Evolutionary conservation across 2,329 filamentous ascomycete genomes (phyloP).

Genomic region (Cordyceps militaris): DNA sequence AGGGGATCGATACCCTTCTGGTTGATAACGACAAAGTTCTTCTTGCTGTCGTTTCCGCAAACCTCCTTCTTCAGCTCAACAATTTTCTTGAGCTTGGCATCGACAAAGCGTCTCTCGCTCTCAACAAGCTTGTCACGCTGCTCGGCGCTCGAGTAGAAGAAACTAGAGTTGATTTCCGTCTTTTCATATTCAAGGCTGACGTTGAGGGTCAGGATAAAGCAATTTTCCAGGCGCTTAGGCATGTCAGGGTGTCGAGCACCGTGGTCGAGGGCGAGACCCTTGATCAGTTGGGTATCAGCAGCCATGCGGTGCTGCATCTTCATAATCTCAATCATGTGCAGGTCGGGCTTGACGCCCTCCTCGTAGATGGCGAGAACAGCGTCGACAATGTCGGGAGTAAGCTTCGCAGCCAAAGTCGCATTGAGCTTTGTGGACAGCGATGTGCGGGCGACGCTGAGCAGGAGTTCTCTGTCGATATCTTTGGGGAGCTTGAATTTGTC

Average conservation of each 20-base stretch:
- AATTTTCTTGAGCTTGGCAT: conserved; percentile 94
- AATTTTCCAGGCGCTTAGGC: conserved; percentile 94
- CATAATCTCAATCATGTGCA: conserved; percentile 99
- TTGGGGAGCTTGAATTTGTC: conserved; percentile 86
- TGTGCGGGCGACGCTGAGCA: conserved; percentile 87
- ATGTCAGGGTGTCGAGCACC: conserved; percentile 96
- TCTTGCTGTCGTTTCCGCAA: conserved; percentile 85
- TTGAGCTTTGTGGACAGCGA: conserved; percentile 95
- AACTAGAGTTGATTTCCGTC: conserved; percentile 96
- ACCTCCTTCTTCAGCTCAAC: conserved; percentile 97
- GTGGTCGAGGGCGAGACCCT: conserved; percentile 87
- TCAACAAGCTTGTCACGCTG: conserved; percentile 97
- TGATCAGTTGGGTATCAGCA: conserved; percentile 92
- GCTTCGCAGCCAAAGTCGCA: conserved; percentile 75
- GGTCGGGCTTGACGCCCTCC: conserved; percentile 81
- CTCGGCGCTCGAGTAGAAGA: conserved; percentile 96
- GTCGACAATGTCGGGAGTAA: conserved; percentile 93
- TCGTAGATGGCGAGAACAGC: conserved; percentile 92
- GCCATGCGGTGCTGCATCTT: conserved; percentile 99
- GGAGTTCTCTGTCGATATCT: conserved; percentile 86
- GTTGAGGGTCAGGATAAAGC: conserved; percentile 89
- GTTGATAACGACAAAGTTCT: conserved; percentile 96
- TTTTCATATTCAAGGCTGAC: conserved; percentile 98
- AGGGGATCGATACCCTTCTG: conserved; percentile 98
- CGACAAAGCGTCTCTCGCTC: conserved; percentile 91